phyloP scores from a whole-genome alignment of 129 eudicot species.

The Kitagawia praeruptora region DNA sequence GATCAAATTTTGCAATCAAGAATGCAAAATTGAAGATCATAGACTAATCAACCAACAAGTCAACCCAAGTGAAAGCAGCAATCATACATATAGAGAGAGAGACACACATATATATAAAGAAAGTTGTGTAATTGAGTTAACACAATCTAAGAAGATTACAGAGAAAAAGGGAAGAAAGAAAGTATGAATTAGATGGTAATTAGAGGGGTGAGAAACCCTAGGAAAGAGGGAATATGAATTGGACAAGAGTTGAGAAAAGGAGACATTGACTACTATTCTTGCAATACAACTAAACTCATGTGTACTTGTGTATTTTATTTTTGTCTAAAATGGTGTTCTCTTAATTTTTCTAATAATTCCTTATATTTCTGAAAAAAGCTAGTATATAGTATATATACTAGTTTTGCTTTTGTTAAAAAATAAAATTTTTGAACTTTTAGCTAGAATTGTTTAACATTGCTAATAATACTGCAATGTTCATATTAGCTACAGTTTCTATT shows the following conservation, averaged over 20 bases:
- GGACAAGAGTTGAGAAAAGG: neutral
- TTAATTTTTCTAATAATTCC: too few species aligned
- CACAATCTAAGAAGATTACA: neutral
- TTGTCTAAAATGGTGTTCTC: too few species aligned
- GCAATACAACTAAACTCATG: neutral
- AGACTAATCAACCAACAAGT: slow-evolving; percentile 9
- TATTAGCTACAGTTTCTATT: too few species aligned
- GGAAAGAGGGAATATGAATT: neutral
- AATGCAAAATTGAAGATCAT: slow-evolving; percentile 5
- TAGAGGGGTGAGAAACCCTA: neutral
- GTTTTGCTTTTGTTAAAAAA: too few species aligned
- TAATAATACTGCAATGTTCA: too few species aligned
- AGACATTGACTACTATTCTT: neutral
- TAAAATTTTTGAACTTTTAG: too few species aligned
- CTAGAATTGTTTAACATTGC: too few species aligned
- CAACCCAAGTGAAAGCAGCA: neutral
- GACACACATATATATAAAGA: neutral
- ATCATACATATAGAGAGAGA: neutral
- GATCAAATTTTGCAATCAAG: slow-evolving; percentile 10
- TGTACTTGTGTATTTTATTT: too few species aligned
- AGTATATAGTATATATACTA: too few species aligned
- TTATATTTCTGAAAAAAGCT: too few species aligned
- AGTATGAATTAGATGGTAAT: neutral
- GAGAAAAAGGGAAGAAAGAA: neutral
- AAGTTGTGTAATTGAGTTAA: neutral